Percentiles rank a stretch among this genome's conserved stretches.
Evolutionary conservation across 139 green algal genomes (phyloP).

Genomic region (Eudorina sp.): DNA sequence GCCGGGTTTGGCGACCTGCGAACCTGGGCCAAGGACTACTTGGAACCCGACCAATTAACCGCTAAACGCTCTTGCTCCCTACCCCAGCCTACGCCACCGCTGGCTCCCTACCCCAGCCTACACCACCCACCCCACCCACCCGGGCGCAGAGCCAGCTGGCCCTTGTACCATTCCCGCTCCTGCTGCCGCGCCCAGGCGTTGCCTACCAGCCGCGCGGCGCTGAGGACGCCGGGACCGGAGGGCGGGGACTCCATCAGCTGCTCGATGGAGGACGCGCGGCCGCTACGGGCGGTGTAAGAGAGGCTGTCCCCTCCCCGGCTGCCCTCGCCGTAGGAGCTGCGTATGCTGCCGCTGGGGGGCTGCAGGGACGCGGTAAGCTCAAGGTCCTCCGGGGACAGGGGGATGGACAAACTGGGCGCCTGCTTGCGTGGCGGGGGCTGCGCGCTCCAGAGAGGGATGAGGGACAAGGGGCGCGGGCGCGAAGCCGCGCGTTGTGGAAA

Average conservation of each 20-base stretch:
- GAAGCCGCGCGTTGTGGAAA: not conserved
- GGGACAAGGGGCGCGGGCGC: not conserved
- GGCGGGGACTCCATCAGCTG: not conserved
- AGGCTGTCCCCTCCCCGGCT: not conserved
- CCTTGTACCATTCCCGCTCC: slow-evolving; percentile 21
- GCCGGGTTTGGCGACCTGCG: too few relatives aligned
- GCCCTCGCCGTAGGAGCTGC: not conserved
- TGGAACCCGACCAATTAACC: too few relatives aligned
- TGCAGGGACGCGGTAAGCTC: not conserved
- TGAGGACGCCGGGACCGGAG: not conserved
- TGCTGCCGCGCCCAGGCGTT: slow-evolving; percentile 5
- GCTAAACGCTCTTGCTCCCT: too few relatives aligned
- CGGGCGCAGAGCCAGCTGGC: not conserved
- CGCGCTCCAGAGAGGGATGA: not conserved
- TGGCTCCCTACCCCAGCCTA: too few relatives aligned
- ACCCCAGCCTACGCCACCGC: too few relatives aligned
- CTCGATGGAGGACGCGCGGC: not conserved
- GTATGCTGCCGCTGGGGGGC: not conserved
- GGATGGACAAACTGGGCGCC: not conserved
- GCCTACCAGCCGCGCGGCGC: not conserved
- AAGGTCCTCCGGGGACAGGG: not conserved
- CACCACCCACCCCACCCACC: slow-evolving; percentile 6
- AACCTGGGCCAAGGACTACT: too few relatives aligned
- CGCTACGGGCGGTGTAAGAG: not conserved
- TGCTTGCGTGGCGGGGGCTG: slow-evolving; percentile 17